These are phyloP conservation scores for Cairneyella variabilis DNA, from an alignment of 495 filamentous ascomycete genomes.

Conservation along the genomic window DNA sequence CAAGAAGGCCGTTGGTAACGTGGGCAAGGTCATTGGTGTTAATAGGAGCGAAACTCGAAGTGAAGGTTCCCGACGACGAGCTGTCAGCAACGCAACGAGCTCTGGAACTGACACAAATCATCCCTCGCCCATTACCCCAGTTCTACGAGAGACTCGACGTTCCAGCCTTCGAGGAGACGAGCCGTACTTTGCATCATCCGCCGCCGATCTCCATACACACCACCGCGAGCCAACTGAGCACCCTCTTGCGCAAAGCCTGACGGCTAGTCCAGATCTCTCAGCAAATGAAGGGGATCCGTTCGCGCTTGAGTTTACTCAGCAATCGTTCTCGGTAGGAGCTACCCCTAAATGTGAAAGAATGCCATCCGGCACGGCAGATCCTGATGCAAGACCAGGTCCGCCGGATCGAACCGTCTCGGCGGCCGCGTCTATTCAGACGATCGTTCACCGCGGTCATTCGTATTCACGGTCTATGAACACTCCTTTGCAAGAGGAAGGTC, in stretches of 20 bases:
- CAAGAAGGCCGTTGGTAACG: constrained; percentile 60
- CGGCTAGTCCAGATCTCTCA: constrained; percentile 63
- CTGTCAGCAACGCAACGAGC: constrained; percentile 57
- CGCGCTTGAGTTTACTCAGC: constrained; percentile 34
- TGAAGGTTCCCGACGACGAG: constrained; percentile 50
- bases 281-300: constrained; percentile 35
- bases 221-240: constrained; percentile 40
- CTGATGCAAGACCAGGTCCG: constrained; percentile 57
- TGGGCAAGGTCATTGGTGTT: constrained; percentile 55
- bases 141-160: constrained; percentile 51
- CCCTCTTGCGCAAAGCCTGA: constrained; percentile 78
- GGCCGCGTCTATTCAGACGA: constrained; percentile 29
- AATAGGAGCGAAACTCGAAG: constrained; percentile 45
- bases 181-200: constrained; percentile 50
- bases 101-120: constrained; percentile 33
- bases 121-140: constrained; percentile 28
- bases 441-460: constrained; percentile 25
- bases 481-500: constrained; percentile 18
- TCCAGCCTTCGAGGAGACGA: constrained; percentile 72
- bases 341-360: constrained; percentile 35
- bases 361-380: constrained; percentile 45
- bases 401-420: constrained; percentile 27
- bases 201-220: constrained; percentile 35
- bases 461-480: constrained; percentile 27
- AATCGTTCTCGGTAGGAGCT: constrained; percentile 29